A percentile compares a stretch with the other conserved stretches of the same genome.
Conservation (phyloP, 1,284 basidiomycete species). For the Schizophyllum amplum region DNA sequence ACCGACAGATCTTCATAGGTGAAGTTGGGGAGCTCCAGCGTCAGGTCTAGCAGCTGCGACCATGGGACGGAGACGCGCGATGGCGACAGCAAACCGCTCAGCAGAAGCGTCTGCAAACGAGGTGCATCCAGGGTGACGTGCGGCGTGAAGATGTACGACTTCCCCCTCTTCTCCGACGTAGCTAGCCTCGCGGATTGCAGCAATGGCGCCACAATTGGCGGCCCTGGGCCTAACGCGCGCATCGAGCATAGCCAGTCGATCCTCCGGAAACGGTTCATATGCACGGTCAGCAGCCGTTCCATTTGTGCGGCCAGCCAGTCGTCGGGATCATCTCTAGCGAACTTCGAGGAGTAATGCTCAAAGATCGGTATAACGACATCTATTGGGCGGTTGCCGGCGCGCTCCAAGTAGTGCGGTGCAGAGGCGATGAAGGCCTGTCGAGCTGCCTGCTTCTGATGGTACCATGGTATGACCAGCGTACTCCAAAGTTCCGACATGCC, state of each 20-base stretch:
- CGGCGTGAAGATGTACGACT: neutral
- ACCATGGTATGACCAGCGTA: neutral
- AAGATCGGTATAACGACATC: too few species aligned
- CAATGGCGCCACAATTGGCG: neutral
- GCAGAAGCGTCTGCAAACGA: neutral
- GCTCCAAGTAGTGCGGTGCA: neutral
- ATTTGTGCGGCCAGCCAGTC: neutral
- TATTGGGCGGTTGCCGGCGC: neutral
- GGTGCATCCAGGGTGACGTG: neutral
- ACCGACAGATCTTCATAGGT: neutral
- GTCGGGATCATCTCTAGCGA: neutral
- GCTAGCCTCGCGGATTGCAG: neutral
- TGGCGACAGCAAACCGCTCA: neutral
- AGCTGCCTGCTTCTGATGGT: too few species aligned
- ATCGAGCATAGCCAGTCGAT: neutral
- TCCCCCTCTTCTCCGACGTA: neutral
- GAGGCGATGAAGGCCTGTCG: neutral
- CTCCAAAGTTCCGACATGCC: neutral
- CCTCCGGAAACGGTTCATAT: neutral
- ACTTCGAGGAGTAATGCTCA: neutral
- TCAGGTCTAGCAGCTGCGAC: neutral
- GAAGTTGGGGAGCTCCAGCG: neutral
- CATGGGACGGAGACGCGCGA: neutral
- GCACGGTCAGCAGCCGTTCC: neutral
- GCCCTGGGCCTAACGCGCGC: too few species aligned